Base-by-base conservation (phyloP, 495 filamentous ascomycete species). In the Durotheca rogersii region DNA sequence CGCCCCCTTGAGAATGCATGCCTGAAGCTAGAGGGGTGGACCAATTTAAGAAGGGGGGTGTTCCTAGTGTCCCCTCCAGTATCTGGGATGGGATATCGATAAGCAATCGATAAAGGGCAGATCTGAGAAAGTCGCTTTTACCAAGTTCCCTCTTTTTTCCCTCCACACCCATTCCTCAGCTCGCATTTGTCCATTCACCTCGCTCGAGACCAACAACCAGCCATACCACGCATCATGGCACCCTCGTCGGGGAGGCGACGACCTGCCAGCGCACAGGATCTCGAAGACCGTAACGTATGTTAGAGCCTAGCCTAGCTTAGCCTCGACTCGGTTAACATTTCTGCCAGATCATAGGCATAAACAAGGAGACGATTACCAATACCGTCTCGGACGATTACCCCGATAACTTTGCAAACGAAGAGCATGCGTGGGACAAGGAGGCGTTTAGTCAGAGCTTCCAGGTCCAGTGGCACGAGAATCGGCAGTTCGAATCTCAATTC, bases 331-430 rank as follows among this genome's bases (percentile, higher is more conserved):
- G n/a, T n/a, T 62, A 21, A 58, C 35, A 32, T 20, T n/a, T 58
- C n/a, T 33, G 36, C 29, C 47, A 96, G 88, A 84, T 87, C 47
- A 83, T 99, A 63, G 81, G 84, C 55, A 82, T 97, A 73, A 87
- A 91, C 68, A 72, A 81, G 36, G 91, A 97, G 67, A 95, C 86
- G 17, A 84, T 97, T 58, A 88, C 86, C 52, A 83, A 97, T 69
- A 84, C 91, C 63, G 75, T 87, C 60, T 88, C 88, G 19, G 94
- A 82, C 53, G 91, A 96, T 64, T 95, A 89, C 69, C 94, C 94
- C 2, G 83, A 84, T 33, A 87, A 95, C 69, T 95, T 83, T 71
- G 88, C 89, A 2, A 88, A 87, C 55, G 93, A 99, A 72, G 86
- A 94, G 69, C 84, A 95, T 65, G 72, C 79, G 30, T 99, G 92